phyloP scores from a whole-genome alignment of 345 rosid genomes.

The Populus euphratica region DNA sequence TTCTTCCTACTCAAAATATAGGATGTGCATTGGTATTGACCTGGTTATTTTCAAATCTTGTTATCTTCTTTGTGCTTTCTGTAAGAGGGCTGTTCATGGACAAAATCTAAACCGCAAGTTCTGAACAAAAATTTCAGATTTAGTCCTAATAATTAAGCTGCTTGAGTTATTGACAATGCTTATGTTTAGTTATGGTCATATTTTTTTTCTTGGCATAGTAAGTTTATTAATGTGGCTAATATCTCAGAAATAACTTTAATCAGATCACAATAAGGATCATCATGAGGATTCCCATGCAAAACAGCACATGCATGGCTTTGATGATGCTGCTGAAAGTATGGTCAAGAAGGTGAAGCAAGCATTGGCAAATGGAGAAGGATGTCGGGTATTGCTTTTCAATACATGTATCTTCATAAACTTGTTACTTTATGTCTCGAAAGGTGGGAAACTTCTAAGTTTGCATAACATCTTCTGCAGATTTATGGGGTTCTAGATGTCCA shows the following conservation, averaged over 20 bases:
- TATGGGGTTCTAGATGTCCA: conserved; percentile 93
- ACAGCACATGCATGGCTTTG: conserved; percentile 57
- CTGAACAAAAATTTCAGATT: neutral
- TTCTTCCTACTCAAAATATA: neutral
- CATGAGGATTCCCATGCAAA: conserved; percentile 50
- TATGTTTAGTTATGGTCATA: neutral
- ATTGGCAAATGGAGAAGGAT: conserved; percentile 82
- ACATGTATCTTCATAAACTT: neutral
- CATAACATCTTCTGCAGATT: conserved; percentile 48
- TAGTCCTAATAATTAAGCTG: neutral
- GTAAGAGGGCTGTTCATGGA: too few relatives aligned
- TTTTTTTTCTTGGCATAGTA: neutral
- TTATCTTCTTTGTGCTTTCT: too few relatives aligned
- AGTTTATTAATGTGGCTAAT: neutral
- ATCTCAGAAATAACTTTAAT: conserved; percentile 7
- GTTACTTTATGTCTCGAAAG: neutral
- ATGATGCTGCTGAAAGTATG: conserved; percentile 75
- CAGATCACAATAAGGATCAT: conserved; percentile 65
- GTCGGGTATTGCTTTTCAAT: conserved; percentile 57
- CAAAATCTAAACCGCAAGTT: too few relatives aligned
- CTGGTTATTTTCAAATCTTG: too few relatives aligned
- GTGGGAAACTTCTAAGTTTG: conserved; percentile 12
- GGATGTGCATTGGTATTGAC: too few relatives aligned
- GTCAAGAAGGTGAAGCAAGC: conserved; percentile 92
- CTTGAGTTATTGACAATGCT: neutral